Base-by-base conservation (phyloP, 1,139 yeast genomes). In the Yamadazyma sp. region DNA sequence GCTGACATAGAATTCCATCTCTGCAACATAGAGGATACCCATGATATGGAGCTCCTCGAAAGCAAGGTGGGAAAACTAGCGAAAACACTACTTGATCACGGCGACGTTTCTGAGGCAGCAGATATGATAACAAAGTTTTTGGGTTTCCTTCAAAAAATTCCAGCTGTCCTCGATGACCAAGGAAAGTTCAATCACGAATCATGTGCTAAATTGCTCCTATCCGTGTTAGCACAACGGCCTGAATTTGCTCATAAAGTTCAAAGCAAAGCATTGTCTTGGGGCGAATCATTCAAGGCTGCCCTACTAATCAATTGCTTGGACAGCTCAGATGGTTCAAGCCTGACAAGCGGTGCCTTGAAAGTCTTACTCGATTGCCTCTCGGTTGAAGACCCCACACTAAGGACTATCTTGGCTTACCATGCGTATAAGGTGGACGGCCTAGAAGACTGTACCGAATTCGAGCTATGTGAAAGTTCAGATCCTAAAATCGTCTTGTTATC, bases 351-450 rank as follows among this genome's bases (percentile, higher is more conserved):
- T 17, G 28, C 18, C 3, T 5, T 22, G 18, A 20, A 22, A 15
- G 4, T 10, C 14, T 32, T 32, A 18, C 16, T 10, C 16, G 12
- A 17, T 12, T 12, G 15, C 14, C 20, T 32, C 9, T 6, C 10
- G 8, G 11, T 23, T 4, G 34, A 32, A 14, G 34, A 32, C 16
- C 5, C 23, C 3, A 11, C 18, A 4, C 34, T 32, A 12, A n/a
- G 3, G 18, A 11, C 12, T 12, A 16, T 47, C 11, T 41, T 54
- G 4, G 33, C 43, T 3, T 63, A 55, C 43, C 46, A 53, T 24
- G 62, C 62, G 37, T 59, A 50, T 36, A 47, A 45, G 23, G 37
- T 55, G 3, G 51, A 53, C 37, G 66, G 62, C 2, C 38, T 62
- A 5, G 44, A 40, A 2, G 43, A 44, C 5, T 41, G 47, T 22